A percentile compares a stretch with the other conserved stretches of the same genome.
phyloP scores from a whole-genome alignment of 108 stramenopile species.

The Skeletonema potamos region DNA sequence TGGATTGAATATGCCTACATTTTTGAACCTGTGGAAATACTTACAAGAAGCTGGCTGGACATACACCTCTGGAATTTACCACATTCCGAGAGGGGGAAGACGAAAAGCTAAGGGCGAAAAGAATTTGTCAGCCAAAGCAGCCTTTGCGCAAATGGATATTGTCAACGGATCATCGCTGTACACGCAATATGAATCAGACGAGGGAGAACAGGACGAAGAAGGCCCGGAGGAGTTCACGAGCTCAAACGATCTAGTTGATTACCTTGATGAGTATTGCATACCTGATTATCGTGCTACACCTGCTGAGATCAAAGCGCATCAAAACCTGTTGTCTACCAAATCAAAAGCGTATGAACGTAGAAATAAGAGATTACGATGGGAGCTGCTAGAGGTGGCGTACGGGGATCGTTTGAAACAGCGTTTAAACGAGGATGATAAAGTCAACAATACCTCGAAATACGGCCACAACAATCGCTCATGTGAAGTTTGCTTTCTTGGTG shows the following conservation, averaged over 20 bases:
- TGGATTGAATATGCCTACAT: slow-evolving; percentile 28
- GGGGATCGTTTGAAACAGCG: slow-evolving; percentile 7
- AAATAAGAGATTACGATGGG: slow-evolving; percentile 23
- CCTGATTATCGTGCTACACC: slow-evolving; percentile 23
- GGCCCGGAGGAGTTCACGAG: slow-evolving; percentile 29
- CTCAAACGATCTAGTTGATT: slow-evolving; percentile 31
- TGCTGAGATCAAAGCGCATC: slow-evolving; percentile 4
- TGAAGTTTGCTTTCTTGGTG: slow-evolving; percentile 38
- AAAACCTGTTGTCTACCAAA: slow-evolving; percentile 3
- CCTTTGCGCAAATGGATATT: not conserved
- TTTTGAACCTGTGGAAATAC: slow-evolving; percentile 39
- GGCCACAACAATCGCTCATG: slow-evolving; percentile 37
- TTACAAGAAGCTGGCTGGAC: slow-evolving; percentile 43
- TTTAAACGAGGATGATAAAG: not conserved
- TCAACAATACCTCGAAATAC: slow-evolving; percentile 15
- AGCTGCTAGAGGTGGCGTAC: slow-evolving; percentile 30
- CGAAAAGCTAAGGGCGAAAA: not conserved
- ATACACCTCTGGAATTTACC: slow-evolving; percentile 20
- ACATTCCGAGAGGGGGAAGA: slow-evolving; percentile 27
- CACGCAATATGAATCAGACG: not conserved
- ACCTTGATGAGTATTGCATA: slow-evolving; percentile 42
- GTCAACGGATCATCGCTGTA: not conserved
- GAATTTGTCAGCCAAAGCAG: not conserved
- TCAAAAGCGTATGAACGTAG: slow-evolving; percentile 27
- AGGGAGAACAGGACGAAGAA: slow-evolving; percentile 22